Base-by-base conservation (phyloP, 805 yeast genomes). In the Pichia manshurica region DNA sequence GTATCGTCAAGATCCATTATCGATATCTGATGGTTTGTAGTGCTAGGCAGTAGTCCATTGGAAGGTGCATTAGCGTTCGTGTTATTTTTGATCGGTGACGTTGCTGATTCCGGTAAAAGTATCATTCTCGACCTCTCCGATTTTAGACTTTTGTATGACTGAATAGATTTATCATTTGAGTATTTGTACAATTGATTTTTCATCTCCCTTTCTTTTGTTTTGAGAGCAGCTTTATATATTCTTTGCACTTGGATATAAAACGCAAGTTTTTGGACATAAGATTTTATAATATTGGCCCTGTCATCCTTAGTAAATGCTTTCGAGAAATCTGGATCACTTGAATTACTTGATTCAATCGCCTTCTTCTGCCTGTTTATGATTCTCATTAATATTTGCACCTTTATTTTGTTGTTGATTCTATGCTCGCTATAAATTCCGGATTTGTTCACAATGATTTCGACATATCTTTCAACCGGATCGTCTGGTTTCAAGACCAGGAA, bases 191-290 rank as follows among this genome's bases (percentile, higher is more conserved):
- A 8, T 15, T 42, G 19, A 28, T 49, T 37, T 33, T 39, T 48
- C 15, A 34, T 21, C 7, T 53, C 53, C 20, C 44, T 41, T 45
- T 52, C 47, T 25, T 55, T 48, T 12, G 45, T 4, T 49, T 59
- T 62, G 1, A 72, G 47, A 21, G 70, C 60, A 2, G 80, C 82
- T 55, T 74, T 75, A 61, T 74, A 82, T 10, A 84, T 75, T 42
- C 90, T 64, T 10, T 77, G 78, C n/a, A 81, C 77, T 62, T 84
- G 90, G 15, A 82, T 78, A 47, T 76, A 72, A 45, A 78, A 73
- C 15, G 86, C 85, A 42, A 83, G 56, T 40, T 66, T 71, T 19
- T 64, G 67, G 28, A 82, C 64, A 57, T 78, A 84, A 9, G 60
- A 61, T 22, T 65, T 50, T 15, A 83, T 74, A 25, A 82, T 74